A percentile compares a stretch with the other conserved stretches of the same genome.
Evolutionary conservation across 352 stramenopile species (phyloP).

Genomic region (Pythium periplocum): DNA sequence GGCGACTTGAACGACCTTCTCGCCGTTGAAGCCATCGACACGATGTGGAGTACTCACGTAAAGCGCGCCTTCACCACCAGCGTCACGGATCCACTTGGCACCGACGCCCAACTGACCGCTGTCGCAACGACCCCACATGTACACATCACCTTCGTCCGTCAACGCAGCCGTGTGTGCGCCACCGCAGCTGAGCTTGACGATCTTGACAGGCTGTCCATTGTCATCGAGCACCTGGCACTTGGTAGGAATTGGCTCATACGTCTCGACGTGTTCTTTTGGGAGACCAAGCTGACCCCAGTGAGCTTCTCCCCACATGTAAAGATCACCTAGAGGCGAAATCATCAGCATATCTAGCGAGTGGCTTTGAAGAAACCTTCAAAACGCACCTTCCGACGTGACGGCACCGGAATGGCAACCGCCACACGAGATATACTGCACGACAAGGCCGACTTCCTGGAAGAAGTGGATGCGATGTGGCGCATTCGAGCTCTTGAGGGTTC

Average conservation of each 20-base stretch:
- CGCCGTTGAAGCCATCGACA: slow-evolving; percentile 56
- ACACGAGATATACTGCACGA: slow-evolving; percentile 74
- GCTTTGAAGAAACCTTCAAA: not conserved
- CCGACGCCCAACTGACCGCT: slow-evolving; percentile 73
- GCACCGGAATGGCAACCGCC: slow-evolving; percentile 78
- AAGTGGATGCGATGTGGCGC: slow-evolving; percentile 53
- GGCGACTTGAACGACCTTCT: slow-evolving; percentile 75
- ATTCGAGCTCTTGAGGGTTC: slow-evolving; percentile 69
- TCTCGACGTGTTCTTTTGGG: slow-evolving; percentile 49
- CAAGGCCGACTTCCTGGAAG: slow-evolving; percentile 40
- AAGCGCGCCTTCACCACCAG: slow-evolving; percentile 51
- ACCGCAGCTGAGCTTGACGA: slow-evolving; percentile 79
- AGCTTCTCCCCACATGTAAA: slow-evolving; percentile 83
- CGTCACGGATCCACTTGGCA: slow-evolving; percentile 53
- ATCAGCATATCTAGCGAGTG: not conserved
- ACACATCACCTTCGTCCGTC: slow-evolving; percentile 65
- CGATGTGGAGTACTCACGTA: slow-evolving; percentile 51
- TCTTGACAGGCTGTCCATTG: slow-evolving; percentile 34
- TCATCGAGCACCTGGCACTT: slow-evolving; percentile 55
- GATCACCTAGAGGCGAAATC: slow-evolving; percentile 20
- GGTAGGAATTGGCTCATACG: slow-evolving; percentile 59
- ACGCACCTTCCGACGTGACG: slow-evolving; percentile 56
- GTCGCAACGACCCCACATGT: slow-evolving; percentile 74
- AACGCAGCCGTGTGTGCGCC: slow-evolving; percentile 70
- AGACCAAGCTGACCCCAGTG: slow-evolving; percentile 80